Percentiles rank a stretch among this genome's conserved stretches.
These are phyloP conservation scores for Scheffersomyces segobiensis DNA, from an alignment of 1,139 yeast genomes.

Conservation along the genomic window DNA sequence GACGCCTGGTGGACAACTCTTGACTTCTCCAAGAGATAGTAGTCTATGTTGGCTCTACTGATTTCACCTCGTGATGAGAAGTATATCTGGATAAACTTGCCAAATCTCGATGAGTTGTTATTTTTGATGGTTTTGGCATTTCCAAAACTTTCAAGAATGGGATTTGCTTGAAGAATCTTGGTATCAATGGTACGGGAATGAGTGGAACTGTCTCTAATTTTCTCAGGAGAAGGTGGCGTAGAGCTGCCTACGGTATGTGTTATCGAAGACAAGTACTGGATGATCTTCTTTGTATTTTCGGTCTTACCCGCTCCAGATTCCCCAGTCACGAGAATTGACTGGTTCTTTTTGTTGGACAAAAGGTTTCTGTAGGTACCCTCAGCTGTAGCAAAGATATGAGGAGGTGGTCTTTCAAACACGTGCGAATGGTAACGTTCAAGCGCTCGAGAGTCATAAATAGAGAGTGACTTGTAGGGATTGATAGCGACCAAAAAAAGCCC, in stretches of 20 bases:
- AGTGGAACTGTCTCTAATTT: constrained; percentile 1
- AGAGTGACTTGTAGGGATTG: constrained; percentile 80
- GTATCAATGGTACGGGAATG: constrained; percentile 55
- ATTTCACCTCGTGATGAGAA: constrained; percentile 67
- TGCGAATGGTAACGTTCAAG: constrained; percentile 54
- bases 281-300: constrained; percentile 93
- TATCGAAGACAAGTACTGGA: constrained; percentile 85
- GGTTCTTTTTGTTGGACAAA: constrained; percentile 70
- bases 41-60: constrained; percentile 89
- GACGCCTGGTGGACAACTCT: constrained; percentile 81
- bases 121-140: constrained; percentile 95
- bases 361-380: constrained; percentile 84
- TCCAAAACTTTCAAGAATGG: constrained; percentile 94
- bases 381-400: constrained; percentile 91
- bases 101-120: constrained; percentile 94
- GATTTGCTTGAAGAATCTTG: constrained; percentile 90
- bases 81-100: constrained; percentile 89
- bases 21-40: constrained; percentile 91
- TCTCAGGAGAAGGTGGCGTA: constrained; percentile 6
- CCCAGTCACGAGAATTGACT: constrained; percentile 92
- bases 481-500: constrained; percentile 95
- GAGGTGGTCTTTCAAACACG: constrained; percentile 53
- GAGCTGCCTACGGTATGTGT: constrained; percentile 28
- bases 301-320: constrained; percentile 99
- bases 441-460: constrained; percentile 68